A percentile compares a stretch with the other conserved stretches of the same genome.
These are phyloP conservation scores for Fusarium sp. DNA, from an alignment of 2,329 filamentous ascomycete genomes.

Conservation along the genomic window DNA sequence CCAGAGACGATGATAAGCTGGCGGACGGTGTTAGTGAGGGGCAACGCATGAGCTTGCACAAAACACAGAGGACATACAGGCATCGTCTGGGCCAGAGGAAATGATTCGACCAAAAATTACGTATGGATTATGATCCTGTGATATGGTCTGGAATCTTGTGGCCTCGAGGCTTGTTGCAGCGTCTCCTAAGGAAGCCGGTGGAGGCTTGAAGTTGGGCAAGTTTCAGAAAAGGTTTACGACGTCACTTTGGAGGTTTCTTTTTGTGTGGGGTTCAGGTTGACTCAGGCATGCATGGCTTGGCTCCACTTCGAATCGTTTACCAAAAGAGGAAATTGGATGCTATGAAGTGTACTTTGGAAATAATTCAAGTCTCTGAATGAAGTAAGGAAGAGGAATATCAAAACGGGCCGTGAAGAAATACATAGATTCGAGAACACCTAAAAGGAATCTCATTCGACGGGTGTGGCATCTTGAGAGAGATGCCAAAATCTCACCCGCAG, in stretches of 20 bases:
- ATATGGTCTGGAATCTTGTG: neutral
- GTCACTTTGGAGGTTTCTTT: constrained; percentile 22
- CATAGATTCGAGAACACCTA: neutral
- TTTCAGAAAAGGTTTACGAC: constrained; percentile 23
- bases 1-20: constrained; percentile 74
- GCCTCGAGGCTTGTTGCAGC: neutral
- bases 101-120: neutral
- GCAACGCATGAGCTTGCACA: constrained; percentile 6
- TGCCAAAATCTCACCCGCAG: constrained; percentile 10
- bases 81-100: constrained; percentile 27
- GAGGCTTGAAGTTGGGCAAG: constrained; percentile 20
- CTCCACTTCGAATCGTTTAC: neutral
- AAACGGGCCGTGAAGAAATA: neutral
- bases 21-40: constrained; percentile 13
- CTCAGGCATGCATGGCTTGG: neutral
- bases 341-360: neutral
- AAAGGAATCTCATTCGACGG: neutral
- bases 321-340: neutral
- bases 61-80: constrained; percentile 31
- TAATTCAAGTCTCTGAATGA: neutral
- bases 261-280: constrained; percentile 9
- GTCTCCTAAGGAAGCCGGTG: constrained; percentile 1
- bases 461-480: neutral
- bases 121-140: neutral
- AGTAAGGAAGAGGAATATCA: neutral